Base-by-base conservation (phyloP, 352 stramenopile species). In the Phytopythium boreale region DNA sequence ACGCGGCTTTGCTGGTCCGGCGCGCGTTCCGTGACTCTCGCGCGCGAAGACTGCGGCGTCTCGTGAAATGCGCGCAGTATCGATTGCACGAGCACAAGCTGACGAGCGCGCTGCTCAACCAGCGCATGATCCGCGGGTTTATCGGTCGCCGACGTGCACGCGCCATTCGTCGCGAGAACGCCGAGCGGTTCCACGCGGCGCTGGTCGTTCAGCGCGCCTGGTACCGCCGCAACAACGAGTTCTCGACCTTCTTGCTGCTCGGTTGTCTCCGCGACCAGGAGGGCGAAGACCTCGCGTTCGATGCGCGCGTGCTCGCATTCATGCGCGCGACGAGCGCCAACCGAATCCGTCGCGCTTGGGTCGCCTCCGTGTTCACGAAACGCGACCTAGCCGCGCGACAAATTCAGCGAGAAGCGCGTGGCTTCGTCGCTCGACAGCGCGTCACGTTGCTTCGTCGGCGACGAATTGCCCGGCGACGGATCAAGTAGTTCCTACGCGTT, bases 171-270 rank as follows among this genome's bases (percentile, higher is more conserved):
- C 50, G 56, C 2, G 47, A 75, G 31, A 59, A 69, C 10, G 73
- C 83, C 2, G 70, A 82, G 17, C 70, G 76, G 46, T 88, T 90
- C 63, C 74, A 81, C 37, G 83, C 87, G 4, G 84, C 84, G 3
- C 61, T 95, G 4, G 65, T 88, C 1, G 77, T 93, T 9, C 87
- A 95, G 52, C 81, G 87, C 26, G 80, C 74, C 14, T 95, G 87
- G 87, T 95, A 95, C 56, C 81, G 63, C 14, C 81, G 78, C 36
- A 93, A 92, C 59, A 90, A 90, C 63, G 87, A 95, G 51, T 93
- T 81, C 75, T 92, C 84, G 20, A 94, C 85, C 22, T 94, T 94
- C 60, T 59, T 95, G 17, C 62, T 95, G 17, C 77, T 95, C 9
- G 85, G 85, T 5, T 94, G 85, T 68, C 62, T 95, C 22, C 80